phyloP scores from a whole-genome alignment of 2,329 filamentous ascomycete genomes.

The Talaromyces sp. region DNA sequence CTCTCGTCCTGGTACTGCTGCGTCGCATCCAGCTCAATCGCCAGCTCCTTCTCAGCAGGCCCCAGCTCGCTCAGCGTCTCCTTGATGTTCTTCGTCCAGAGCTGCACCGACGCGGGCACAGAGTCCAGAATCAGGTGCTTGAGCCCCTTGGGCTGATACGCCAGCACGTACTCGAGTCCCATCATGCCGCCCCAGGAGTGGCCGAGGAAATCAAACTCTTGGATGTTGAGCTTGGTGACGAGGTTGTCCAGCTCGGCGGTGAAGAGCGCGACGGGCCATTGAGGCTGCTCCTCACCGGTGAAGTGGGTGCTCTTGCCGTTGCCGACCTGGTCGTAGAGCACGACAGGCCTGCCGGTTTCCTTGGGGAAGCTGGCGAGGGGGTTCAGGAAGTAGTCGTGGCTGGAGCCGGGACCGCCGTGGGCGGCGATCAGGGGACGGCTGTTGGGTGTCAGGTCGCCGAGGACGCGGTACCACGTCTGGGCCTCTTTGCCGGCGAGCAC shows the following conservation, averaged over 20 bases:
- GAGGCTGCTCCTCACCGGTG: neutral
- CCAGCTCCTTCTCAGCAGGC: neutral
- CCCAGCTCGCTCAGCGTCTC: neutral
- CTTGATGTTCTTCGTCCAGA: neutral
- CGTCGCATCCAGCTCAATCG: neutral
- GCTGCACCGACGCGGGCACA: neutral
- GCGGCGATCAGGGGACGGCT: neutral
- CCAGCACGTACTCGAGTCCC: neutral
- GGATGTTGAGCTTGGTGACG: neutral
- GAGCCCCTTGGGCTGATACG: neutral
- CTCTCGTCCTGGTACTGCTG: neutral
- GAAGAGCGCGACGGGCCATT: neutral
- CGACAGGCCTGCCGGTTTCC: neutral
- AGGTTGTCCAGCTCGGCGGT: neutral
- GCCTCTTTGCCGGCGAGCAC: neutral
- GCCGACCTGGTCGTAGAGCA: neutral
- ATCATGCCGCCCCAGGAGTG: conserved; percentile 1
- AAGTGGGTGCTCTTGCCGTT: neutral
- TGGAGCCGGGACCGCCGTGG: neutral
- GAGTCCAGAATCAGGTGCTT: neutral
- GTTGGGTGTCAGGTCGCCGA: neutral
- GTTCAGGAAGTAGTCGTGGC: neutral
- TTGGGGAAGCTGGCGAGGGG: neutral
- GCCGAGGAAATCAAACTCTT: neutral
- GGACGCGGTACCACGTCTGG: neutral